Conservation (phyloP, 1,139 yeast species). For the Ogataea hybrid region DNA sequence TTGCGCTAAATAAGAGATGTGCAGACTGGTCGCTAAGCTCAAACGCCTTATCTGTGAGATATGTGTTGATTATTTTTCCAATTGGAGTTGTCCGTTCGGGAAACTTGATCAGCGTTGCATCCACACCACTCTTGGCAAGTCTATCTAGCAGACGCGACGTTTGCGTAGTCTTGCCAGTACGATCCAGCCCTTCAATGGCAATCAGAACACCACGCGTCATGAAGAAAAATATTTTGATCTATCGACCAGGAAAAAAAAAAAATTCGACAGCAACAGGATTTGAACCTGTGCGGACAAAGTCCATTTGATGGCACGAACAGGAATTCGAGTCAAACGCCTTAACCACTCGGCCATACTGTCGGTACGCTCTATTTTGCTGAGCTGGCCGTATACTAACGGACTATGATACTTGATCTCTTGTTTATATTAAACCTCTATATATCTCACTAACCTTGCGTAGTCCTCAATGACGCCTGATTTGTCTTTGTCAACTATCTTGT, state of each 20-base stretch:
- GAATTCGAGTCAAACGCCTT: constrained; percentile 65
- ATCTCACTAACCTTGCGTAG: constrained; percentile 15
- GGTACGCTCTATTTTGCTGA: neutral
- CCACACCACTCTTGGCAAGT: constrained; percentile 20
- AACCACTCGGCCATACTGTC: constrained; percentile 41
- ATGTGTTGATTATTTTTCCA: constrained; percentile 74
- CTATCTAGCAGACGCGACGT: constrained; percentile 43
- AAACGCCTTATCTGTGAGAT: constrained; percentile 53
- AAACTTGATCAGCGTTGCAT: constrained; percentile 61
- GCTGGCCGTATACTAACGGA: too few relatives aligned
- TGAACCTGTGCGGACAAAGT: constrained; percentile 91
- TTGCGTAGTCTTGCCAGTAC: constrained; percentile 95
- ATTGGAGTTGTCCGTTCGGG: constrained; percentile 85
- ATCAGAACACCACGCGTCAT: constrained; percentile 65
- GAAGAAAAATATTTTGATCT: neutral
- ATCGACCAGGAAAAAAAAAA: constrained; percentile 33
- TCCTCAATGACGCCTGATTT: constrained; percentile 15
- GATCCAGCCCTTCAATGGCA: constrained; percentile 87
- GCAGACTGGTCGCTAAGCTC: constrained; percentile 69
- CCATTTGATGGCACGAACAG: constrained; percentile 58
- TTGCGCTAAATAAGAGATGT: constrained; percentile 88
- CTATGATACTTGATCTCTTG: too few relatives aligned
- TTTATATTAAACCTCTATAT: neutral
- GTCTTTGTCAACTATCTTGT: constrained; percentile 19
- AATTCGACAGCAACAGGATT: constrained; percentile 79